Evolutionary conservation across 306 rosid genomes (phyloP), one percentile per base, ranked within the genome.

Genomic region (Mucuna pruriens): DNA sequence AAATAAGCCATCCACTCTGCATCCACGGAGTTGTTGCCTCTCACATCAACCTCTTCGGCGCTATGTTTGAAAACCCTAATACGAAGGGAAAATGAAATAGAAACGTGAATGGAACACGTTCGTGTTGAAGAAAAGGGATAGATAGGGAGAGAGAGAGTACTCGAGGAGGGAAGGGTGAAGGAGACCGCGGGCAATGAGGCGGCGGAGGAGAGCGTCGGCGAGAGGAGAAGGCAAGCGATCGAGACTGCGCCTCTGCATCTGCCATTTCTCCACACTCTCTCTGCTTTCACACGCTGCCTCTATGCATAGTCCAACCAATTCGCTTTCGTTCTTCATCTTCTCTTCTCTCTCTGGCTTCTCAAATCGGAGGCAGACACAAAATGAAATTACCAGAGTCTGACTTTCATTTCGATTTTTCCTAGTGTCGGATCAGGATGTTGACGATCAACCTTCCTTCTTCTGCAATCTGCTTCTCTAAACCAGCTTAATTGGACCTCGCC

Each of bases 1-100:
- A 95, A 82, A 80, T 95, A 95, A 0, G 99, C 99, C 90, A 95
- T 88, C 99, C 99, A 95, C 76, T 95, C 97, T 0, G 92, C 92
- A 54, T 95, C 94, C 11, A 95, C 92, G 2, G 84, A 77, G 78
- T 58, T 74, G 15, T 83, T 86, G 17, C 90, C 90, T 75, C 90
- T 81, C 71, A 91, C 52, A 84, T 91, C 90, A 83, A 95, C 74
- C 87, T 88, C 92, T 85, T 95, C 99, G 2, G 82, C 94, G 29
- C 84, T 85, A 13, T 75, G 61, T 75, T 93, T 95, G 90, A 95
- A 93, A 73, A 87, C 87, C 84, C 97, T 94, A 67, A 68, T 60
- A 19, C 20, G n/a, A 0, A 51, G n/a, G 15, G 16, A 22, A 6
- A 20, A 44, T 54, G 33, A 36, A 20, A 3, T 3, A 80, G 33